A percentile compares a stretch with the other conserved stretches of the same genome.
Conservation (phyloP, 2,329 filamentous ascomycete species). For the Calonectria pauciramosa region DNA sequence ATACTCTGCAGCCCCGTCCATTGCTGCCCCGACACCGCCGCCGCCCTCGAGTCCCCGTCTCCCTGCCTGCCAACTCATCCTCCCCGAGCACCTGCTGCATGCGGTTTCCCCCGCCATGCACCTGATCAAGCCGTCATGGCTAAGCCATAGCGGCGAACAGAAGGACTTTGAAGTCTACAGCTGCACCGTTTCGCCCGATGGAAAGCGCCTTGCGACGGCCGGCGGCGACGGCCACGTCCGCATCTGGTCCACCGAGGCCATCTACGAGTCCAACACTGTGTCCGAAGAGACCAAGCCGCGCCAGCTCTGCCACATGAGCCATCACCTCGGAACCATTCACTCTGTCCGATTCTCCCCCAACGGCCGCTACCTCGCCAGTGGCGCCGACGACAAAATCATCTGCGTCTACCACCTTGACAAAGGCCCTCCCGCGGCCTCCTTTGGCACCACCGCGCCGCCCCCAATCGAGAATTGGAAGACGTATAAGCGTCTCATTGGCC, state of each 20-base stretch:
- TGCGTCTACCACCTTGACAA: slow-evolving; percentile 95
- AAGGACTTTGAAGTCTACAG: slow-evolving; percentile 99
- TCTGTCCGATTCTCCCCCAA: slow-evolving; percentile 97
- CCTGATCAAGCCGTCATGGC: slow-evolving; percentile 95
- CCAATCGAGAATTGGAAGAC: slow-evolving; percentile 99
- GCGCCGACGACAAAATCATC: slow-evolving; percentile 98
- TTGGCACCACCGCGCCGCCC: slow-evolving; percentile 91
- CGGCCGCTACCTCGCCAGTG: slow-evolving; percentile 94
- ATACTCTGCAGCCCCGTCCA: background rate
- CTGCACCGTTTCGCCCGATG: slow-evolving; percentile 96
- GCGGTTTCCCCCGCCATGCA: slow-evolving; percentile 68
- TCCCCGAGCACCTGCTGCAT: slow-evolving; percentile 23
- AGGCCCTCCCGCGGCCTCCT: slow-evolving; percentile 82
- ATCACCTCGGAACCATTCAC: slow-evolving; percentile 97
- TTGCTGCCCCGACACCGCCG: background rate
- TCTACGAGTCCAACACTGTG: slow-evolving; percentile 83
- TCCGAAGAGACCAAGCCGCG: slow-evolving; percentile 81
- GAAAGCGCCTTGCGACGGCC: slow-evolving; percentile 90
- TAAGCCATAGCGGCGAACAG: slow-evolving; percentile 96
- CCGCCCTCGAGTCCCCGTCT: background rate
- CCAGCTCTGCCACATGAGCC: slow-evolving; percentile 97
- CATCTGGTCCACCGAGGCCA: slow-evolving; percentile 96
- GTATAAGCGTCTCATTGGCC: slow-evolving; percentile 90
- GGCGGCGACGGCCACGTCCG: slow-evolving; percentile 98
- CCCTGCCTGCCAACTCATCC: background rate